Evolutionary conservation across 1,139 yeast genomes (phyloP).

Genomic region (Lodderomyces beijingensis): DNA sequence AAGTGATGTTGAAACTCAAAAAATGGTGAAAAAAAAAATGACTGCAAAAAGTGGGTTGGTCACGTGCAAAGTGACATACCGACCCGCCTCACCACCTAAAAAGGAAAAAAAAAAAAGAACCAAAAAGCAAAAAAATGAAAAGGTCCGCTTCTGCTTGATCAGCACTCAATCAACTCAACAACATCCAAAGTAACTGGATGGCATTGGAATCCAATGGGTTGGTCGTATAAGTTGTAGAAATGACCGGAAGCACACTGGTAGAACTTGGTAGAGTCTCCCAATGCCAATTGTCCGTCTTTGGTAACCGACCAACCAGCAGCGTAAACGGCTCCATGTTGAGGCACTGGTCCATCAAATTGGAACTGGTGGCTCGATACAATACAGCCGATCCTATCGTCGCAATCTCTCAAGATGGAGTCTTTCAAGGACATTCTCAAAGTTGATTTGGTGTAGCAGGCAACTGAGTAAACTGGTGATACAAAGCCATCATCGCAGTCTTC

Average conservation of each 20-base stretch:
- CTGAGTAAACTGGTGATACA: constrained; percentile 26
- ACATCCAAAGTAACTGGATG: constrained; percentile 34
- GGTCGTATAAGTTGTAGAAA: constrained; percentile 37
- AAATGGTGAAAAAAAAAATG: too few species aligned
- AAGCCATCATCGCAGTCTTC: constrained; percentile 8
- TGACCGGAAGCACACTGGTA: constrained; percentile 44
- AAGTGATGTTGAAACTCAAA: too few species aligned
- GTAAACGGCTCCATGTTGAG: constrained; percentile 38
- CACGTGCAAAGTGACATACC: too few species aligned
- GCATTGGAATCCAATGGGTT: constrained; percentile 28
- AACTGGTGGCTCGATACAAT: constrained; percentile 41
- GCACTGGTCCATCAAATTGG: constrained; percentile 45
- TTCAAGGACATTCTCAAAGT: constrained; percentile 30
- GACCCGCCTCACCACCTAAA: too few species aligned
- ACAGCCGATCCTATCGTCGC: constrained; percentile 35
- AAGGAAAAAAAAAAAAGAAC: too few species aligned
- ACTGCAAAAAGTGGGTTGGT: too few species aligned
- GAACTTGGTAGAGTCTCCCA: constrained; percentile 32
- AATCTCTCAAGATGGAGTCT: constrained; percentile 33
- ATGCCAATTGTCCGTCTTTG: constrained; percentile 31
- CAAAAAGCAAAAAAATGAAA: too few species aligned
- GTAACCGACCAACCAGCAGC: constrained; percentile 45
- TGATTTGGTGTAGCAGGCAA: constrained; percentile 29
- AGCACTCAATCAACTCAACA: constrained; percentile 33
- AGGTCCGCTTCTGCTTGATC: too few species aligned